Evolutionary conservation across 495 filamentous ascomycete species (phyloP).

Genomic region (Clavariopsis aquatica): DNA sequence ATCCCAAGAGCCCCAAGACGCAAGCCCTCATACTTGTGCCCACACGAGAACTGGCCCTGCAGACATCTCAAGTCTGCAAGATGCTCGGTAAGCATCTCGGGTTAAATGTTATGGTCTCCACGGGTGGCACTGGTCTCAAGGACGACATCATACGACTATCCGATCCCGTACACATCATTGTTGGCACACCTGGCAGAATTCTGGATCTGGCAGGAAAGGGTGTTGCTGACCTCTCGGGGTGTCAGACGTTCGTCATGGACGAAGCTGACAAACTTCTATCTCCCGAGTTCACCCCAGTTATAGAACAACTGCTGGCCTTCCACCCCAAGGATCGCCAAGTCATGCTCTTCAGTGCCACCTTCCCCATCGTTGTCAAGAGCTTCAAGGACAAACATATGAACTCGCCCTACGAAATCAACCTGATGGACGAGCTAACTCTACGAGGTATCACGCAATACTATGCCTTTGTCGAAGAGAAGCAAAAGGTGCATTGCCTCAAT

Average conservation of each 20-base stretch:
- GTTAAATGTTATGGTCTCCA: slow-evolving; percentile 98
- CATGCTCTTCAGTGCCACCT: slow-evolving; percentile 98
- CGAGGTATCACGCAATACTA: slow-evolving; percentile 99
- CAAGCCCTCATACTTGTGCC: slow-evolving; percentile 96
- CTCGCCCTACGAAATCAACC: slow-evolving; percentile 95
- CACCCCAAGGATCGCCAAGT: slow-evolving; percentile 95
- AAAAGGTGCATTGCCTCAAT: slow-evolving; percentile 98
- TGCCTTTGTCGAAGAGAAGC: slow-evolving; percentile 97
- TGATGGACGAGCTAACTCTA: slow-evolving; percentile 99
- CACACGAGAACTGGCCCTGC: slow-evolving; percentile 94
- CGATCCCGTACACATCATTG: slow-evolving; percentile 94
- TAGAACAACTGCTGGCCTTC: slow-evolving; percentile 90
- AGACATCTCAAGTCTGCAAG: slow-evolving; percentile 98
- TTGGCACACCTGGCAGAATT: slow-evolving; percentile 94
- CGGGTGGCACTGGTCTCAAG: slow-evolving; percentile 88
- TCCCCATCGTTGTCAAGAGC: slow-evolving; percentile 90
- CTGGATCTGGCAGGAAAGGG: slow-evolving; percentile 92
- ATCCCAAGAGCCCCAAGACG: slow-evolving; percentile 90
- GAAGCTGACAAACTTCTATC: slow-evolving; percentile 97
- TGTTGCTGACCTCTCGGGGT: slow-evolving; percentile 94
- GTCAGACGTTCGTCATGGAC: slow-evolving; percentile 98
- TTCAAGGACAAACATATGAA: slow-evolving; percentile 99
- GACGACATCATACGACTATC: slow-evolving; percentile 96
- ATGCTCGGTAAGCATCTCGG: slow-evolving; percentile 94
- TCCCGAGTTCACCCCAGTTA: slow-evolving; percentile 92